Conservation (phyloP, 139 green algal species). For the Raphidocelis subcapitata region DNA sequence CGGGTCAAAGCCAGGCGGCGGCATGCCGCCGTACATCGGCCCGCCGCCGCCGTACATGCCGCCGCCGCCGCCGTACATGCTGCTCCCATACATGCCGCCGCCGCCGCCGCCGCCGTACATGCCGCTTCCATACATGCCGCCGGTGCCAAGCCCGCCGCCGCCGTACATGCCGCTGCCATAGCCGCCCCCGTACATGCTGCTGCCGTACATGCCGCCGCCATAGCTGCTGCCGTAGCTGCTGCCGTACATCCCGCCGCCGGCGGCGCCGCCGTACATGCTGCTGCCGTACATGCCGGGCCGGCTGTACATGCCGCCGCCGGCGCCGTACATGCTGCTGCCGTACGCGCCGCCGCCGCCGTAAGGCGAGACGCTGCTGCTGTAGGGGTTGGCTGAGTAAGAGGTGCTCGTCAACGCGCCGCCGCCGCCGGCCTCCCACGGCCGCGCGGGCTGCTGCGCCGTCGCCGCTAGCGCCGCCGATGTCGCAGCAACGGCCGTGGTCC, state of each 20-base stretch:
- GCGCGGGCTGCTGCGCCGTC: conserved; percentile 2
- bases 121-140: conserved; percentile 22
- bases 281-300: conserved; percentile 41
- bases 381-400: conserved; percentile 20
- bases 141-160: conserved; percentile 19
- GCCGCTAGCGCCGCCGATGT: not conserved
- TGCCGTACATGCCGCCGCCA: conserved; percentile 34
- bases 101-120: conserved; percentile 34
- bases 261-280: conserved; percentile 43
- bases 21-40: conserved; percentile 26
- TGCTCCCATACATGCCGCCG: conserved; percentile 16
- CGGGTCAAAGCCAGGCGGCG: conserved; percentile 30
- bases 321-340: conserved; percentile 36
- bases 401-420: conserved; percentile 6
- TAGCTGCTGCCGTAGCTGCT: conserved; percentile 35
- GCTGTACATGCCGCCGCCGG: conserved; percentile 25
- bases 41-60: too few relatives aligned
- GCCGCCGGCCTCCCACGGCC: conserved; percentile 41
- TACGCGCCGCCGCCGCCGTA: conserved; percentile 32
- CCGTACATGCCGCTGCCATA: conserved; percentile 40
- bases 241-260: conserved; percentile 38
- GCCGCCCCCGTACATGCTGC: conserved; percentile 38
- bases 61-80: conserved; percentile 30
- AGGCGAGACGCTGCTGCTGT: conserved; percentile 14
- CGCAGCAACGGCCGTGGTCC: not conserved